A percentile compares a stretch with the other conserved stretches of the same genome.
These are phyloP conservation scores for Onygenales sp. DNA, from an alignment of 2,329 filamentous ascomycete species.

Conservation along the genomic window DNA sequence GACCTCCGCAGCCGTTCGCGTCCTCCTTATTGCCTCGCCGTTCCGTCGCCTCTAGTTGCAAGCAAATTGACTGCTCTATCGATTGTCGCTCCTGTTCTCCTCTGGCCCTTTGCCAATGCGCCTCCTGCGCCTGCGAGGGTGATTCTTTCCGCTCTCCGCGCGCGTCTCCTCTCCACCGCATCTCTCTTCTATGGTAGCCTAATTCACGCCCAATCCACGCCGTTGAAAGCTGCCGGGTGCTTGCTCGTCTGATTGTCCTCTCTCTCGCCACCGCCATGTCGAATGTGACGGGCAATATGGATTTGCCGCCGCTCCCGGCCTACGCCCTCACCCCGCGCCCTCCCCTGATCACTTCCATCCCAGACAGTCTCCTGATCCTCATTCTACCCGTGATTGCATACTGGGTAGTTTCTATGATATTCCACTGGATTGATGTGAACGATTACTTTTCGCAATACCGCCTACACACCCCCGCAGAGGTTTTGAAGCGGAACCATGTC, in stretches of 20 bases:
- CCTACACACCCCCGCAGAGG: slow-evolving; percentile 87
- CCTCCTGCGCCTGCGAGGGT: too few relatives aligned
- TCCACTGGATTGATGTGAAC: slow-evolving; percentile 76
- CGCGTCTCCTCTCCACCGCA: background rate
- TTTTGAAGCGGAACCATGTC: slow-evolving; percentile 77
- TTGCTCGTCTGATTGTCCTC: background rate
- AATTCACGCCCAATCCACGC: background rate
- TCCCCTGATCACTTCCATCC: slow-evolving; percentile 65
- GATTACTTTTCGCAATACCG: slow-evolving; percentile 86
- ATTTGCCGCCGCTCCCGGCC: slow-evolving; percentile 75
- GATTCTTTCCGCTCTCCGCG: background rate
- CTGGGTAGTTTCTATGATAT: slow-evolving; percentile 77
- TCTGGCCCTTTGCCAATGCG: too few relatives aligned
- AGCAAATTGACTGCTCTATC: too few relatives aligned
- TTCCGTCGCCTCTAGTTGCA: too few relatives aligned
- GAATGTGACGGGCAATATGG: slow-evolving; percentile 30
- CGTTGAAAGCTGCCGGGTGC: background rate
- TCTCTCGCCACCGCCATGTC: slow-evolving; percentile 4
- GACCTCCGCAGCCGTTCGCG: too few relatives aligned
- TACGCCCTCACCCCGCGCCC: slow-evolving; percentile 64
- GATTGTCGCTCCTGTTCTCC: too few relatives aligned
- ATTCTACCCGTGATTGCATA: slow-evolving; percentile 73
- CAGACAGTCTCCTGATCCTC: slow-evolving; percentile 71
- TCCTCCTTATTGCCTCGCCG: too few relatives aligned
- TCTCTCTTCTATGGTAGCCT: background rate